phyloP scores from a whole-genome alignment of 2,329 filamentous ascomycete species.

The Phyllosticta capitalensis region DNA sequence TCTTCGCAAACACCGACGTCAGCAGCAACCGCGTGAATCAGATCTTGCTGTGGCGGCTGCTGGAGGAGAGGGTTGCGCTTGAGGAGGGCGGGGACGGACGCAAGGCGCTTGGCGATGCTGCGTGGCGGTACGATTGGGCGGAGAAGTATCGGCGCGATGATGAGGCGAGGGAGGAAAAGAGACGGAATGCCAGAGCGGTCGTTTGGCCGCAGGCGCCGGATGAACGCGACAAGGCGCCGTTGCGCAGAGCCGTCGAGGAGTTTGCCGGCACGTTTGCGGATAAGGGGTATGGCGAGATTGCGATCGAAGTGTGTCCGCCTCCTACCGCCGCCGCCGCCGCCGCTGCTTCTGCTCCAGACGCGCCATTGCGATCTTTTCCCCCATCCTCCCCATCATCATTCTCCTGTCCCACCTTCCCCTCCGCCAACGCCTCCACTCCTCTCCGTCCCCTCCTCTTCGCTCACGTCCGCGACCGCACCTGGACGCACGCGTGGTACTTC shows the following conservation, averaged over 20 bases:
- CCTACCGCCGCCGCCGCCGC: no score
- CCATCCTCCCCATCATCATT: neutral
- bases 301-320: neutral
- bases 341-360: no score
- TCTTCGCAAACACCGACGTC: conserved; percentile 8
- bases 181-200: neutral
- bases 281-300: conserved; percentile 1
- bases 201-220: neutral
- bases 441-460: neutral
- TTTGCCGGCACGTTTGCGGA: neutral
- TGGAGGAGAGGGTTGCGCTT: neutral
- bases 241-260: neutral
- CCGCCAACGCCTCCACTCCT: neutral
- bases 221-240: neutral
- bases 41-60: neutral
- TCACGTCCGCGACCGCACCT: neutral
- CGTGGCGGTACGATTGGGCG: neutral
- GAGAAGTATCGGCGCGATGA: neutral
- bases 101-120: neutral
- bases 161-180: neutral
- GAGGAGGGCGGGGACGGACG: neutral
- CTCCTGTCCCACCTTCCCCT: neutral
- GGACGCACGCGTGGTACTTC: neutral
- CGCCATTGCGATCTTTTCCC: neutral
- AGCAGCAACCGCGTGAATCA: neutral